A percentile compares a stretch with the other conserved stretches of the same genome.
Evolutionary conservation across 2,329 filamentous ascomycete genomes (phyloP).

Genomic region (Magnaporthales sp.): DNA sequence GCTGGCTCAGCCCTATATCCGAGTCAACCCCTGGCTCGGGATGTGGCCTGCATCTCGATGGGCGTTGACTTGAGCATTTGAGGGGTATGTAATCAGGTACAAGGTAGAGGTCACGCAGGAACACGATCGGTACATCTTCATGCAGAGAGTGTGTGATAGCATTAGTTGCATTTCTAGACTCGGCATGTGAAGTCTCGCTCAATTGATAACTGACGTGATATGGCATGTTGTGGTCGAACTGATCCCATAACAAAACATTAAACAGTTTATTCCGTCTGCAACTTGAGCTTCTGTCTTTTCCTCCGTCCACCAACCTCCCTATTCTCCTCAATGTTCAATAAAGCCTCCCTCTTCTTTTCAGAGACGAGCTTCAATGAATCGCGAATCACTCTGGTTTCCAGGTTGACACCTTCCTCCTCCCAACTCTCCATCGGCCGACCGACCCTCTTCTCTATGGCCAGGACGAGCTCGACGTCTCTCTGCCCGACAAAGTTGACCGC

Average conservation of each 20-base stretch:
- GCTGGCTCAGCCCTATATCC: neutral
- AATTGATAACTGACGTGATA: neutral
- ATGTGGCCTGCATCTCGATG: neutral
- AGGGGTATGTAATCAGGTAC: neutral
- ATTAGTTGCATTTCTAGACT: neutral
- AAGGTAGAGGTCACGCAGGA: neutral
- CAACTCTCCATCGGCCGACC: conserved; percentile 74
- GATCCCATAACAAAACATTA: neutral
- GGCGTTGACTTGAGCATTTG: neutral
- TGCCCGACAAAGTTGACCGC: conserved; percentile 86
- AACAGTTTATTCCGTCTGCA: conserved; percentile 21
- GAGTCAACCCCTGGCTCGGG: neutral
- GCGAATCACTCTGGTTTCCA: conserved; percentile 81
- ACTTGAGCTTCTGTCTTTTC: conserved; percentile 52
- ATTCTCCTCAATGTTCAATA: conserved; percentile 85
- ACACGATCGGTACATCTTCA: neutral
- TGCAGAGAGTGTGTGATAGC: neutral
- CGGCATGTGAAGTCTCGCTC: neutral
- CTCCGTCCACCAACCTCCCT: conserved; percentile 85
- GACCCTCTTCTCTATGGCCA: conserved; percentile 80
- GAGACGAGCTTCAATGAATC: conserved; percentile 83
- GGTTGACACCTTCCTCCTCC: conserved; percentile 82
- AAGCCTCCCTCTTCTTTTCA: conserved; percentile 90
- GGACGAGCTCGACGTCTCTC: conserved; percentile 82
- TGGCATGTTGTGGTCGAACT: neutral